phyloP scores from a whole-genome alignment of 2,329 filamentous ascomycete species.

The Penicillium italicum region DNA sequence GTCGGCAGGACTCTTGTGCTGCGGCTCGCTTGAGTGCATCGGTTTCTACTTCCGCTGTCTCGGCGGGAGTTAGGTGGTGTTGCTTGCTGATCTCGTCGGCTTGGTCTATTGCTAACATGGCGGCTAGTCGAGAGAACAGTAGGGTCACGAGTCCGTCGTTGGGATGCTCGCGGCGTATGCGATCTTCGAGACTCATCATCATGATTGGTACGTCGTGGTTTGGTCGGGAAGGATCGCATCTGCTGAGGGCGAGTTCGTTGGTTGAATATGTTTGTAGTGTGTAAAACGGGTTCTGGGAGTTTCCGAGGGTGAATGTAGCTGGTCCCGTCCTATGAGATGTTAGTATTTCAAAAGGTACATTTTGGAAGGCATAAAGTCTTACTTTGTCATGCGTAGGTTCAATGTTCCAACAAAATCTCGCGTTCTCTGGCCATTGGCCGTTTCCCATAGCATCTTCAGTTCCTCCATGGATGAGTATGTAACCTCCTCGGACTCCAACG shows the following conservation, averaged over 20 bases:
- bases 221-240: slow-evolving; percentile 41
- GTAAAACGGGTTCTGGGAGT: slow-evolving; percentile 43
- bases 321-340: slow-evolving; percentile 31
- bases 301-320: slow-evolving; percentile 44
- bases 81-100: slow-evolving; percentile 40
- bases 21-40: slow-evolving; percentile 45
- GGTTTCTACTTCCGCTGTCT: slow-evolving; percentile 42
- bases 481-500: slow-evolving; percentile 33
- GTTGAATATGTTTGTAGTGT: slow-evolving; percentile 43
- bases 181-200: slow-evolving; percentile 41
- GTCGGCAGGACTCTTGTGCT: slow-evolving; percentile 45
- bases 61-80: slow-evolving; percentile 39
- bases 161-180: slow-evolving; percentile 36
- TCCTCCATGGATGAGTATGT: slow-evolving; percentile 41
- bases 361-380: slow-evolving; percentile 9
- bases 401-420: slow-evolving; percentile 33
- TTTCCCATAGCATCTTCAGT: slow-evolving; percentile 44
- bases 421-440: slow-evolving; percentile 44
- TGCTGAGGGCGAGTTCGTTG: slow-evolving; percentile 42
- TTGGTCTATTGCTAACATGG: slow-evolving; percentile 49
- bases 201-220: slow-evolving; percentile 44
- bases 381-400: slow-evolving; percentile 44
- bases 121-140: slow-evolving; percentile 49
- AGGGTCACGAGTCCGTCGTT: slow-evolving; percentile 44
- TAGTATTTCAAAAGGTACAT: slow-evolving; percentile 6